Base-by-base conservation (phyloP, 2,329 filamentous ascomycete species). In the Colletotrichum abscissum region DNA sequence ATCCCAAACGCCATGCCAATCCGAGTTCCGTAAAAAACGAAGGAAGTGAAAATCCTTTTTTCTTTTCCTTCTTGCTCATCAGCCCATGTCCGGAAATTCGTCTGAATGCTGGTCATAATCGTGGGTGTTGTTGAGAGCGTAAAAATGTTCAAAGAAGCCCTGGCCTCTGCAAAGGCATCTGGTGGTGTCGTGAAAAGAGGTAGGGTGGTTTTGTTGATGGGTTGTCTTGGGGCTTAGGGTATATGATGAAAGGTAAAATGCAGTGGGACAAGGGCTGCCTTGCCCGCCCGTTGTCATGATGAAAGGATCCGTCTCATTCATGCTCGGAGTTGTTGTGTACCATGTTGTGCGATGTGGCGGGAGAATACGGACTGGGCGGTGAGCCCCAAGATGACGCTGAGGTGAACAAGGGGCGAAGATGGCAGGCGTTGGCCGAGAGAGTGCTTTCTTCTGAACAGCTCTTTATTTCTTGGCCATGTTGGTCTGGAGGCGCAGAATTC, bases 401-500 rank as follows among this genome's bases (percentile, higher is more conserved):
- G 3, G 16, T 9, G 42, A 16, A 46, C 42, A 46, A 46, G 16
- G 42, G 16, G 42, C 19, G 42, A 46, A 46, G 42, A 46, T 16
- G 42, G 42, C 6, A 19, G 19, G 16, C 16, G 42, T 6, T 1
- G 42, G 16, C 42, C 33, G 33, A n/a, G 8, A 6, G 19, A 46
- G 42, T 46, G 16, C 16, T 46, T 46, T 46, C 42, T n/a, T 46
- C 8, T 3, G 19, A 24, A 46, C 33, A 49, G n/a, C 28, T 19
- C 55, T 52, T 71, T 76, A 77, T 35, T 75, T 75, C 65, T 79
- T 79, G 64, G 81, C 70, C 70, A 73, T 73, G 60, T 73, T 73
- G 46, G 69, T 63, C 11, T 69, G 77, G 72, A 86, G 79, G 7
- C 85, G 82, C 59, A 89, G 80, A 38, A 89, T 81, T 72, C 87